These are phyloP conservation scores for Phytophthora macrochlamydospora DNA, from an alignment of 352 stramenopile species.

Conservation along the genomic window DNA sequence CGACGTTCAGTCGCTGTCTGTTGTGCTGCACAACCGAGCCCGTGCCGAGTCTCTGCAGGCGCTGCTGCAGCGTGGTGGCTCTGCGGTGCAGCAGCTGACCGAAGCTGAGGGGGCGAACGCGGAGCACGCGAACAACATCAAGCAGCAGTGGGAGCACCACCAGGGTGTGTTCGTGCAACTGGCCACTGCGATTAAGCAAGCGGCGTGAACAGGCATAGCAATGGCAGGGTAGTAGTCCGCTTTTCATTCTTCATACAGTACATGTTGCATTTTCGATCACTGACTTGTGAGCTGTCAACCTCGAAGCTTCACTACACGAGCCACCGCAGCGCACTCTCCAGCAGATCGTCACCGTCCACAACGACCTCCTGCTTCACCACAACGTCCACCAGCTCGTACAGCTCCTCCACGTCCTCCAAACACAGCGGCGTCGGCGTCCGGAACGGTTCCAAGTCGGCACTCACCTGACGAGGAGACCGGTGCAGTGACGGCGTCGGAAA, in stretches of 20 bases:
- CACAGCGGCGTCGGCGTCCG: constrained; percentile 35
- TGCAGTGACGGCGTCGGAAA: neutral
- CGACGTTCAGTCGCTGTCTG: constrained; percentile 55
- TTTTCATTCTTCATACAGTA: constrained; percentile 13
- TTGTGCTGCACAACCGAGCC: constrained; percentile 80
- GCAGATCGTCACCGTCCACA: neutral
- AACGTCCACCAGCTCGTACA: constrained; percentile 41
- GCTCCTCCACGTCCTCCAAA: constrained; percentile 45
- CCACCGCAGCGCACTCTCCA: constrained; percentile 2
- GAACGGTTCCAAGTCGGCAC: constrained; percentile 41
- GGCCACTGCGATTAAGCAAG: constrained; percentile 81
- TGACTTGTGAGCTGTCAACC: too few relatives aligned
- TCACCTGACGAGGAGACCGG: constrained; percentile 29
- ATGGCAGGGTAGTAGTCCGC: constrained; percentile 6
- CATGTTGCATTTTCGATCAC: constrained; percentile 24
- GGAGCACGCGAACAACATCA: constrained; percentile 40
- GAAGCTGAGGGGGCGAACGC: constrained; percentile 25
- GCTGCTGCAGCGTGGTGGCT: constrained; percentile 70
- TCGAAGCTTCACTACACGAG: neutral
- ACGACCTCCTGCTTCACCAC: constrained; percentile 7
- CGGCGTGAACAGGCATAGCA: constrained; percentile 33
- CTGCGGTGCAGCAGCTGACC: constrained; percentile 54
- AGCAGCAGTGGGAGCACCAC: constrained; percentile 64
- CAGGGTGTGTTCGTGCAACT: constrained; percentile 78
- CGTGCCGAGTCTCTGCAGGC: constrained; percentile 75